Evolutionary conservation across 768 basidiomycete genomes (phyloP).

Genomic region (Obba rivulosa): DNA sequence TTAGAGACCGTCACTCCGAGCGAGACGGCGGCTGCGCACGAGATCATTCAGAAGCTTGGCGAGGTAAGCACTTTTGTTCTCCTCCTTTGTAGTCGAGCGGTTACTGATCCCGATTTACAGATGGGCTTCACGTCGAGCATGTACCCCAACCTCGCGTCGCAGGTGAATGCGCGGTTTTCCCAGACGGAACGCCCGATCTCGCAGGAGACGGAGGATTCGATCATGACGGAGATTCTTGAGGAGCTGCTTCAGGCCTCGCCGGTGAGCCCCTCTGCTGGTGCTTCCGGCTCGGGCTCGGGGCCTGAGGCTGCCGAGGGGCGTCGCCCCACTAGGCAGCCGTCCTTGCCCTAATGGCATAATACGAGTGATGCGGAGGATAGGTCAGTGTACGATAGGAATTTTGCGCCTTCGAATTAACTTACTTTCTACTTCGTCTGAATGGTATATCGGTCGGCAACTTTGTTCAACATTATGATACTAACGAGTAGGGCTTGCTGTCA

Average conservation of each 20-base stretch:
- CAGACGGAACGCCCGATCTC: constrained; percentile 9
- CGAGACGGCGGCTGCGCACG: constrained; percentile 29
- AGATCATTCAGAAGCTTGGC: constrained; percentile 53
- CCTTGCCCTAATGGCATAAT: too few species aligned
- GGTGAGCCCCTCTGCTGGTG: constrained; percentile 1
- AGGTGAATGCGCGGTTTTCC: constrained; percentile 28
- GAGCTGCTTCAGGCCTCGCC: constrained; percentile 17
- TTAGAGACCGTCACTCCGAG: constrained; percentile 35
- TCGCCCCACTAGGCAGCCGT: too few species aligned
- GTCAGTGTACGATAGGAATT: too few species aligned
- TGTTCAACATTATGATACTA: too few species aligned
- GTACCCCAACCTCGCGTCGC: constrained; percentile 50
- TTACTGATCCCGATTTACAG: constrained; percentile 27
- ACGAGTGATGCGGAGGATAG: too few species aligned
- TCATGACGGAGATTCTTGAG: constrained; percentile 22
- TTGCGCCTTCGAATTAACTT: too few species aligned
- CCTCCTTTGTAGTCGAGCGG: not conserved
- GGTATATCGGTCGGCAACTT: too few species aligned
- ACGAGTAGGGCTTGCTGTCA: too few species aligned
- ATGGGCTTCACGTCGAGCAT: constrained; percentile 69
- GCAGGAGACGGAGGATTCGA: constrained; percentile 19
- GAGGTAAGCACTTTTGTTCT: constrained; percentile 43
- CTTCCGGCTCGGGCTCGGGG: constrained; percentile 10
- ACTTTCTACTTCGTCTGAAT: too few species aligned
- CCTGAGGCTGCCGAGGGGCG: too few species aligned